Evolutionary conservation across 139 green algal genomes (phyloP).

Genomic region (Mychonastes homosphaera): DNA sequence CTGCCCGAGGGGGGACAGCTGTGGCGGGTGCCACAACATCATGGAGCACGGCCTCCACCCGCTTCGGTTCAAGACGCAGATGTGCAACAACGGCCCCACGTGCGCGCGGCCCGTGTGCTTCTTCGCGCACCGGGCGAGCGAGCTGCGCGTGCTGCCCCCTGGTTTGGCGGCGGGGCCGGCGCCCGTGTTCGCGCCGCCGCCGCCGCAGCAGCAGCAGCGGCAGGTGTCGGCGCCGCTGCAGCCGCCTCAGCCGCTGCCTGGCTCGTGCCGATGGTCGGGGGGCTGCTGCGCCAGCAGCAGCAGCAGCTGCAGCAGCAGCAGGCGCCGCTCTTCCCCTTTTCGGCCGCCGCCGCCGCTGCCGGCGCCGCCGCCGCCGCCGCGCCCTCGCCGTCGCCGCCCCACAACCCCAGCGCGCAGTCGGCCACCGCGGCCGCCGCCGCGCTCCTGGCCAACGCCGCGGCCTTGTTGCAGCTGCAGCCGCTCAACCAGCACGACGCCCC

Average conservation of each 20-base stretch:
- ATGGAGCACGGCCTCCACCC: slow-evolving; percentile 49
- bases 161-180: not conserved
- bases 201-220: not conserved
- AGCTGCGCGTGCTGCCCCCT: slow-evolving; percentile 2
- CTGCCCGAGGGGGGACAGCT: slow-evolving; percentile 30
- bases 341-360: too few species aligned
- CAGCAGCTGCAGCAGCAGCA: not conserved
- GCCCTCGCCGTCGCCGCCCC: too few species aligned
- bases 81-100: not conserved
- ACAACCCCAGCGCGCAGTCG: too few species aligned
- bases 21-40: slow-evolving; percentile 24
- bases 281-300: not conserved
- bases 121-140: not conserved
- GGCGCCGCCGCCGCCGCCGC: too few species aligned
- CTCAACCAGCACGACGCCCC: too few species aligned
- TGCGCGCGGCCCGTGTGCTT: slow-evolving; percentile 7
- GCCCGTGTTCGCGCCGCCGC: not conserved
- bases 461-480: too few species aligned
- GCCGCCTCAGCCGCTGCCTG: too few species aligned
- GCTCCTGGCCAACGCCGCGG: too few species aligned
- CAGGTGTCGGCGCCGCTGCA: too few species aligned
- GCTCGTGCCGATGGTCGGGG: too few species aligned
- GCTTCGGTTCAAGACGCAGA: too few species aligned
- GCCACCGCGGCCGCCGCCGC: too few species aligned
- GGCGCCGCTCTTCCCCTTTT: not conserved